Conservation (phyloP, 1,139 yeast species). For the Meyerozyma carpophila region DNA sequence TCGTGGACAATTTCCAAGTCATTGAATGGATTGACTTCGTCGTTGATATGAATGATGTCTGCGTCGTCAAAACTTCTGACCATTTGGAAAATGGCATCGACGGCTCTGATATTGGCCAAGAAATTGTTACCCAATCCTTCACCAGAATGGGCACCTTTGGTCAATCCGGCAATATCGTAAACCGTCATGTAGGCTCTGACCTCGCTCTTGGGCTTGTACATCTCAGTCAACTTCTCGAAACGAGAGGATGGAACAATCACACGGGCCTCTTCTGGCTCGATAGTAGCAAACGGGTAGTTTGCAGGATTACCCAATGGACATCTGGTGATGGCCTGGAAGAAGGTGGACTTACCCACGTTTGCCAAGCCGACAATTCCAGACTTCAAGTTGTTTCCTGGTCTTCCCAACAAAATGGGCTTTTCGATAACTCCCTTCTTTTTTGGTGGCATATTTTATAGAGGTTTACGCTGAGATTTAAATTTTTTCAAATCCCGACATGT, state of each 20-base stretch:
- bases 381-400: constrained; percentile 97
- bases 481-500: constrained; percentile 1
- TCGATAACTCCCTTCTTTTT: constrained; percentile 82
- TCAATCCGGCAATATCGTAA: constrained; percentile 96
- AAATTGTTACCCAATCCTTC: constrained; percentile 98
- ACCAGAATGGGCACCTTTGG: constrained; percentile 96
- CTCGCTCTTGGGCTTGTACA: constrained; percentile 78
- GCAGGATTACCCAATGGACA: constrained; percentile 98
- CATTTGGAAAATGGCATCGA: constrained; percentile 96
- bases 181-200: constrained; percentile 94
- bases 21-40: constrained; percentile 94
- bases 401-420: constrained; percentile 86
- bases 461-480: neutral
- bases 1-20: constrained; percentile 90
- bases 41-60: constrained; percentile 95
- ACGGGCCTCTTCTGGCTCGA: constrained; percentile 98
- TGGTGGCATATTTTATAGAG: constrained; percentile 66
- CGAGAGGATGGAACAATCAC: constrained; percentile 93
- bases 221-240: constrained; percentile 66
- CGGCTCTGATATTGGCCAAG: constrained; percentile 96
- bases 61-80: constrained; percentile 98
- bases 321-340: constrained; percentile 81
- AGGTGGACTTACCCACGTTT: constrained; percentile 93
- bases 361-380: constrained; percentile 97
- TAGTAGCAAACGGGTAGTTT: constrained; percentile 96